A percentile compares a stretch with the other conserved stretches of the same genome.
Evolutionary conservation across 2,329 filamentous ascomycete species (phyloP).

Genomic region (Colletotrichum coccodes): DNA sequence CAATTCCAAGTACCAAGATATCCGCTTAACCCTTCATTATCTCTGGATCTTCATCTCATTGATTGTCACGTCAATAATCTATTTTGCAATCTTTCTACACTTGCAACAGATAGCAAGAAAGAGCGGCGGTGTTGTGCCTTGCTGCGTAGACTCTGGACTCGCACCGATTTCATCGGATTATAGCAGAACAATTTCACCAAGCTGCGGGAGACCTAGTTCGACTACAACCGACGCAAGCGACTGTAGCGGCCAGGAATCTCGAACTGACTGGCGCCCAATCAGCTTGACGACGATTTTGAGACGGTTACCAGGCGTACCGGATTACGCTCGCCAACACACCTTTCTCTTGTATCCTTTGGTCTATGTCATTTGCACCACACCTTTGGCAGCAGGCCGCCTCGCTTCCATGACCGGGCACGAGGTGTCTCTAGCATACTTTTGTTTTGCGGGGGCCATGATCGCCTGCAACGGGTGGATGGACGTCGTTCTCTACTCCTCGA

Average conservation of each 20-base stretch:
- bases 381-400: conserved; percentile 72
- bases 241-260: background rate
- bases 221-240: background rate
- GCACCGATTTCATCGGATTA: conserved; percentile 36
- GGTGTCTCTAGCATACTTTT: conserved; percentile 65
- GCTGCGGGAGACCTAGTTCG: background rate
- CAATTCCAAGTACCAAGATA: conserved; percentile 59
- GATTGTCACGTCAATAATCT: conserved; percentile 49
- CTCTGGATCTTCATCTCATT: conserved; percentile 68
- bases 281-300: background rate
- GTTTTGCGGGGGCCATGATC: conserved; percentile 68
- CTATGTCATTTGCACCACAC: conserved; percentile 75
- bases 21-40: conserved; percentile 71
- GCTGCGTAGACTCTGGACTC: background rate
- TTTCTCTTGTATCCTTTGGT: conserved; percentile 76
- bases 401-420: conserved; percentile 66
- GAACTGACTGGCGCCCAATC: background rate
- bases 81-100: conserved; percentile 52
- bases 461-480: conserved; percentile 66
- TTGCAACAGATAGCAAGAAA: conserved; percentile 41
- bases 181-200: conserved; percentile 11
- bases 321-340: conserved; percentile 54
- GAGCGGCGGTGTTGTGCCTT: conserved; percentile 9
- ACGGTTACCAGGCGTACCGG: conserved; percentile 14
- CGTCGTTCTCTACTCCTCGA: conserved; percentile 62